Base-by-base conservation (phyloP, 1,284 basidiomycete species). In the Lignosus rhinocerotis region DNA sequence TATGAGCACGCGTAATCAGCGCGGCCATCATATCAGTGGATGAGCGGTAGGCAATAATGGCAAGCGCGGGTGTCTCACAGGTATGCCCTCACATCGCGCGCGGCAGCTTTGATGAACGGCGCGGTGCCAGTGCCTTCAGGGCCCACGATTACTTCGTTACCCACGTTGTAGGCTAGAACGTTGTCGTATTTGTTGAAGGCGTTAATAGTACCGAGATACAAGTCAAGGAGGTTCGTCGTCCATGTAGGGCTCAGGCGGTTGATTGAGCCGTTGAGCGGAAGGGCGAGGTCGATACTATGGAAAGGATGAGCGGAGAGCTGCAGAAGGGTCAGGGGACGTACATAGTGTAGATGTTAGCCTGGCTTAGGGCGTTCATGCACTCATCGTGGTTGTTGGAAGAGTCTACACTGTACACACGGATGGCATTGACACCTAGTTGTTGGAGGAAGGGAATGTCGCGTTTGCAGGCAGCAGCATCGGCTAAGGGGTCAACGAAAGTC, bases 91-190 rank as follows among this genome's bases (percentile, higher is more conserved):
- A 85, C 77, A 71, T 97, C 95, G 41, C 94, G 85, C 21, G 93
- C 93, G 17, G 94, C 94, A 41, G 93, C 94, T 74, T 96, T 96
- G 72, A 97, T 84, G 72, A 86, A 96, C 0, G 94, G 83, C 10
- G 87, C 85, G 16, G 89, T 85, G 45, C 75, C 77, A 14, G 91
- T 92, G 61, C 78, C 82, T 51, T 82, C 79, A 21, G 78, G 56
- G 17, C 69, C 71, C 33, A 80, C 84, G 61, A 95, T 84, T 17
- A 95, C 91, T 73, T 96, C 94, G 72, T 97, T 97, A 17, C 93
- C 94, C 58, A 97, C 80, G 70, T 95, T 95, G 77, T 85, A 86
- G 50, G 86, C 92, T 53, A 94, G 76, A 34, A 94, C 81, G 66
- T 95, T 95, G 77, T 90, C 83, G 68, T 95, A 96, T 69, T 88